Conservation (phyloP, 768 basidiomycete genomes). For the Termitomyces bulborhizus region DNA sequence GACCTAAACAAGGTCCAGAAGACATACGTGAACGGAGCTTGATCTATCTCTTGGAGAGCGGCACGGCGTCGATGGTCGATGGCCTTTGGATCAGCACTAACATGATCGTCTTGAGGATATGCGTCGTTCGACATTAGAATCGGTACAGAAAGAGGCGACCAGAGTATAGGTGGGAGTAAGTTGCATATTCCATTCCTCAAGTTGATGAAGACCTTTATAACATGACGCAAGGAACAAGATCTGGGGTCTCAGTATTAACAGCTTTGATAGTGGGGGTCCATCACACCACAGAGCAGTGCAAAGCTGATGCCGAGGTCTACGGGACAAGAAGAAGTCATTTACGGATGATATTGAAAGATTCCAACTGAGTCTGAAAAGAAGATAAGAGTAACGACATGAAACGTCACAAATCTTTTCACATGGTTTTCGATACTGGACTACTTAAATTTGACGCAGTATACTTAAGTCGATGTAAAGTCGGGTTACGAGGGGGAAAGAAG, state of each 20-base stretch:
- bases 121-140: slow-evolving; percentile 25
- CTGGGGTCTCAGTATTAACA: background rate
- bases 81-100: slow-evolving; percentile 18
- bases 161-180: background rate
- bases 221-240: background rate
- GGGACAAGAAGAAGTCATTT: background rate
- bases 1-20: background rate
- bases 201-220: too few relatives aligned
- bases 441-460: too few relatives aligned
- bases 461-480: too few relatives aligned
- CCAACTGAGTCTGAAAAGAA: too few relatives aligned
- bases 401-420: too few relatives aligned
- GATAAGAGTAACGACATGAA: too few relatives aligned
- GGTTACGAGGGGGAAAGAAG: too few relatives aligned
- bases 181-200: background rate
- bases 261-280: too few relatives aligned
- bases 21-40: slow-evolving; percentile 70
- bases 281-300: too few relatives aligned
- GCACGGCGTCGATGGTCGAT: slow-evolving; percentile 72
- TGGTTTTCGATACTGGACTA: too few relatives aligned
- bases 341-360: too few relatives aligned
- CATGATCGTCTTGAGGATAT: slow-evolving; percentile 29
- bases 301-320: background rate
- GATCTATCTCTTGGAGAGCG: slow-evolving; percentile 83
- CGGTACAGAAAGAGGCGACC: background rate